These are phyloP conservation scores for Penicillium longicatenatum DNA, from an alignment of 495 filamentous ascomycete genomes.

Conservation along the genomic window DNA sequence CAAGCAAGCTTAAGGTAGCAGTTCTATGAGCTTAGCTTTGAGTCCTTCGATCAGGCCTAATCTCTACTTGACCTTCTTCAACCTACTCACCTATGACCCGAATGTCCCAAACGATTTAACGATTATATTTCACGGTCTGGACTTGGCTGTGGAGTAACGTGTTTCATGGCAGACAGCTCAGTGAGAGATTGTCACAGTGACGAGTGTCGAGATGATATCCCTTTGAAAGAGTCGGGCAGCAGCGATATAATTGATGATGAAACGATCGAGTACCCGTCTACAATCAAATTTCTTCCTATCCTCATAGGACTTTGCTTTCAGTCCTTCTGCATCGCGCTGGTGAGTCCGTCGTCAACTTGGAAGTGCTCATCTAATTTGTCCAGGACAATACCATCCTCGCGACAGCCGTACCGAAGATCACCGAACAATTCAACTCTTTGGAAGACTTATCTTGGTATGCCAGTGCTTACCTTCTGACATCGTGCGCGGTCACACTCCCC, in stretches of 20 bases:
- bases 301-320: constrained; percentile 60
- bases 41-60: neutral
- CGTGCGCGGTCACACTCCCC: constrained; percentile 68
- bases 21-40: neutral
- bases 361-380: neutral
- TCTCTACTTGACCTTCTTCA: neutral
- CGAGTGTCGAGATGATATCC: constrained; percentile 25
- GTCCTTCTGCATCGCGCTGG: constrained; percentile 66
- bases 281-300: constrained; percentile 55
- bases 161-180: constrained; percentile 14
- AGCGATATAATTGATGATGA: constrained; percentile 30
- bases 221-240: constrained; percentile 20
- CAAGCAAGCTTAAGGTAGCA: constrained; percentile 1
- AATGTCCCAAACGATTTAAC: neutral
- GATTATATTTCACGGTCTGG: constrained; percentile 7
- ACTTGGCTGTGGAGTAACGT: constrained; percentile 7
- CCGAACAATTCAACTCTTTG: constrained; percentile 73
- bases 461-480: constrained; percentile 68
- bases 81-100: neutral
- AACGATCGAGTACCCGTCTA: constrained; percentile 49
- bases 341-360: constrained; percentile 22
- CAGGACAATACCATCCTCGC: constrained; percentile 78
- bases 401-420: constrained; percentile 84
- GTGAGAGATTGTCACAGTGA: constrained; percentile 18
- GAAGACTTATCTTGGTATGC: constrained; percentile 83